Conservation (phyloP, 345 rosid species). For the Passiflora organensis region DNA sequence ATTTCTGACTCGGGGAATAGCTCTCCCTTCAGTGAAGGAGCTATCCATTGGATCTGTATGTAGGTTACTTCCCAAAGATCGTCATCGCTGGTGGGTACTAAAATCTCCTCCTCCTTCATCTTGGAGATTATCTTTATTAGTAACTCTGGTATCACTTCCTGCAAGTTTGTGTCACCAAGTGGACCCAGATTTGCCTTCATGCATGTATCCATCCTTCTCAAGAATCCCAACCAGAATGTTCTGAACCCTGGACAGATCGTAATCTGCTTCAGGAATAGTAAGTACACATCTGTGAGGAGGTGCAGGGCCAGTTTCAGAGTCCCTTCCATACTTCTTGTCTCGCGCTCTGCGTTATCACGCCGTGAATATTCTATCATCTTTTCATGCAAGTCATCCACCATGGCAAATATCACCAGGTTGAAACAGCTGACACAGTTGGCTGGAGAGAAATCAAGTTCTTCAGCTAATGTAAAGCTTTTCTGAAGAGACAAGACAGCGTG, state of each 20-base stretch:
- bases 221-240: constrained; percentile 83
- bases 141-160: constrained; percentile 51
- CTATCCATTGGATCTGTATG: constrained; percentile 94
- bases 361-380: constrained; percentile 78
- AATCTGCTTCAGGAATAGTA: constrained; percentile 46
- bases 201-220: constrained; percentile 95
- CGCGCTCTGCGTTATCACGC: constrained; percentile 69
- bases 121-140: constrained; percentile 55
- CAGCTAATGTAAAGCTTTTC: constrained; percentile 48
- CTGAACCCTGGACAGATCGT: constrained; percentile 53
- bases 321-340: constrained; percentile 87
- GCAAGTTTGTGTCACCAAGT: constrained; percentile 56
- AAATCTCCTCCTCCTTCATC: constrained; percentile 65
- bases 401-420: constrained; percentile 50
- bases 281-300: constrained; percentile 47
- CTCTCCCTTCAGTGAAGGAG: constrained; percentile 80
- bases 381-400: constrained; percentile 85
- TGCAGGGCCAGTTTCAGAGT: constrained; percentile 67
- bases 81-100: constrained; percentile 55
- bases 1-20: constrained; percentile 51
- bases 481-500: constrained; percentile 48
- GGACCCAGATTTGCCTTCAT: constrained; percentile 79
- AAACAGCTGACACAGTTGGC: constrained; percentile 52
- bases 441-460: constrained; percentile 61
- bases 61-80: constrained; percentile 82